Evolutionary conservation across 192 early-diverging fungal species (phyloP).

Genomic region (Coemansia sp.): DNA sequence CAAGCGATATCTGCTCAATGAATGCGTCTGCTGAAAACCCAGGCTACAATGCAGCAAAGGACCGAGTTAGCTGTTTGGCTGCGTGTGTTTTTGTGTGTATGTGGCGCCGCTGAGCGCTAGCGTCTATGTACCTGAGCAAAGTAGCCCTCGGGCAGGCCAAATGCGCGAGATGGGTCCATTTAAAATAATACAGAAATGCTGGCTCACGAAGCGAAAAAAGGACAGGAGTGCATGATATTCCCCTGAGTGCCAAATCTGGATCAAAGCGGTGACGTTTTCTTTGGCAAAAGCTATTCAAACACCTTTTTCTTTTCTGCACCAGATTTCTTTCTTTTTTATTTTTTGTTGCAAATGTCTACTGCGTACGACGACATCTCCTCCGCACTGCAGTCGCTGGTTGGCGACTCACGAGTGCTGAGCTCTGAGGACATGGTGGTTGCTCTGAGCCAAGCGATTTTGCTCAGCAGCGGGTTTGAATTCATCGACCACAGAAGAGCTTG

Average conservation of each 20-base stretch:
- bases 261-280: not conserved
- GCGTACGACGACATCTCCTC: not conserved
- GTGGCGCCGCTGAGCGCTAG: not conserved
- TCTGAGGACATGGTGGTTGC: slow-evolving; percentile 34
- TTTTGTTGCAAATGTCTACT: not conserved
- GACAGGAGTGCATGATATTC: too few species aligned
- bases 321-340: not conserved
- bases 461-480: slow-evolving; percentile 14
- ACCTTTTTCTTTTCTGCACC: slow-evolving; percentile 8
- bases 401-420: slow-evolving; percentile 10
- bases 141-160: slow-evolving; percentile 47
- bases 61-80: too few species aligned
- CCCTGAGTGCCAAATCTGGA: not conserved
- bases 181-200: not conserved
- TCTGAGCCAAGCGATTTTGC: slow-evolving; percentile 30
- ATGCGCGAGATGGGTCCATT: slow-evolving; percentile 47
- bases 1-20: slow-evolving; percentile 57
- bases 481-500: slow-evolving; percentile 5
- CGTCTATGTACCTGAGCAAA: slow-evolving; percentile 41
- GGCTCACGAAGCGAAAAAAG: not conserved
- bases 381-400: slow-evolving; percentile 12
- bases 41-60: slow-evolving; percentile 22
- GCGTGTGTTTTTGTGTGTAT: not conserved
- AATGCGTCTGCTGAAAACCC: slow-evolving; percentile 58
- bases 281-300: not conserved